Conservation (phyloP, 192 early-diverging fungal genomes). For the Phycomyces nitens region DNA sequence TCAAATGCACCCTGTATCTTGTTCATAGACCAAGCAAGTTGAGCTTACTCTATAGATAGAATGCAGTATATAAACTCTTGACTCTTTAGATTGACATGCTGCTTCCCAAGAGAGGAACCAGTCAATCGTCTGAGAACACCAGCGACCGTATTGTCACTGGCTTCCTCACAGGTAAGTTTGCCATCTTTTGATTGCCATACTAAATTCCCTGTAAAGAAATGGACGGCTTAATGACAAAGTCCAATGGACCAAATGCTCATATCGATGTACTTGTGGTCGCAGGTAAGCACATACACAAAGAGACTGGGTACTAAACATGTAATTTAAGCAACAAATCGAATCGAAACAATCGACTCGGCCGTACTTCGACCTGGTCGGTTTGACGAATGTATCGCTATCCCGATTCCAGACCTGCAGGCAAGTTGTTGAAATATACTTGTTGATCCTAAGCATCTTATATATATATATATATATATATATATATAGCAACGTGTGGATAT, state of each 20-base stretch:
- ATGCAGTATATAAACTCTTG: neutral
- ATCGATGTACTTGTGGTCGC: slow-evolving; percentile 67
- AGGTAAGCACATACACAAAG: slow-evolving; percentile 38
- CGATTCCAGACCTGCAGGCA: slow-evolving; percentile 55
- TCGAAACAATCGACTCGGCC: slow-evolving; percentile 72
- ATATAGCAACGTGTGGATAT: slow-evolving; percentile 57
- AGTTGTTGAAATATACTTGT: no score
- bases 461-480: no score
- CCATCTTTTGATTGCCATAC: no score
- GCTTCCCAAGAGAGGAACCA: slow-evolving; percentile 67
- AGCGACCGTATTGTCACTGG: slow-evolving; percentile 86
- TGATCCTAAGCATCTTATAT: no score
- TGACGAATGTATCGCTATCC: slow-evolving; percentile 71
- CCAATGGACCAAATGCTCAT: slow-evolving; percentile 25
- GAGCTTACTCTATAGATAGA: no score
- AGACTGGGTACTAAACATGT: neutral
- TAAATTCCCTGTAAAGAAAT: slow-evolving; percentile 56
- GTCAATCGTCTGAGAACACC: slow-evolving; percentile 72
- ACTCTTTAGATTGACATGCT: slow-evolving; percentile 72
- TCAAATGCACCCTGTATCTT: slow-evolving; percentile 83
- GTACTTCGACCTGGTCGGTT: slow-evolving; percentile 83
- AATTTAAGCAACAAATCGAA: slow-evolving; percentile 68
- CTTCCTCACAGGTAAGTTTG: slow-evolving; percentile 74
- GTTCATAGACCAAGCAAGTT: slow-evolving; percentile 82
- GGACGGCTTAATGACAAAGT: slow-evolving; percentile 64